Evolutionary conservation across 805 yeast genomes (phyloP).

Genomic region (Monosporozyma aerobia): DNA sequence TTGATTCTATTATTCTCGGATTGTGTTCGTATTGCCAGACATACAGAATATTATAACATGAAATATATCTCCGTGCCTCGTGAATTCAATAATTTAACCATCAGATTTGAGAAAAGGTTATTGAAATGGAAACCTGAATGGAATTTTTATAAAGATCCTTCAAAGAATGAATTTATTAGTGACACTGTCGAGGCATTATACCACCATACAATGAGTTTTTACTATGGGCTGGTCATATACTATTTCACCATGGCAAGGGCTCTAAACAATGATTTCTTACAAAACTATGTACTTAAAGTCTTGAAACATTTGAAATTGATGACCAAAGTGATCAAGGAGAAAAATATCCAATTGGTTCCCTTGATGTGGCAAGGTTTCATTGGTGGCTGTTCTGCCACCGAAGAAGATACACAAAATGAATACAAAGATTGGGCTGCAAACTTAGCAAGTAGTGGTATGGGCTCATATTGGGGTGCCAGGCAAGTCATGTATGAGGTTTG

Average conservation of each 20-base stretch:
- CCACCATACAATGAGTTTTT: conserved; percentile 74
- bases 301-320: conserved; percentile 56
- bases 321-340: conserved; percentile 42
- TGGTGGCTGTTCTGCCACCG: conserved; percentile 73
- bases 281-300: conserved; percentile 51
- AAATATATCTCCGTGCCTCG: conserved; percentile 18
- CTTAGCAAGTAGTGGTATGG: conserved; percentile 49
- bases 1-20: conserved; percentile 63
- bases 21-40: conserved; percentile 56
- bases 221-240: conserved; percentile 62
- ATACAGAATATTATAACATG: conserved; percentile 41
- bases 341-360: conserved; percentile 56
- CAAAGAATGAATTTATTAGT: conserved; percentile 20
- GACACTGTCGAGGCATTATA: conserved; percentile 55
- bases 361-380: conserved; percentile 84
- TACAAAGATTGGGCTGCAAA: conserved; percentile 55
- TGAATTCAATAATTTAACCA: conserved; percentile 16
- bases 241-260: conserved; percentile 56
- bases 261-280: conserved; percentile 47
- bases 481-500: conserved; percentile 82
- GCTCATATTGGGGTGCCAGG: conserved; percentile 80
- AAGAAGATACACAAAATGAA: conserved; percentile 48
- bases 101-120: conserved; percentile 41
- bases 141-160: conserved; percentile 38
- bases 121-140: conserved; percentile 69